Evolutionary conservation across 2,329 filamentous ascomycete genomes (phyloP), one percentile per base, ranked within the genome.

Genomic region (Xylaria sp.): DNA sequence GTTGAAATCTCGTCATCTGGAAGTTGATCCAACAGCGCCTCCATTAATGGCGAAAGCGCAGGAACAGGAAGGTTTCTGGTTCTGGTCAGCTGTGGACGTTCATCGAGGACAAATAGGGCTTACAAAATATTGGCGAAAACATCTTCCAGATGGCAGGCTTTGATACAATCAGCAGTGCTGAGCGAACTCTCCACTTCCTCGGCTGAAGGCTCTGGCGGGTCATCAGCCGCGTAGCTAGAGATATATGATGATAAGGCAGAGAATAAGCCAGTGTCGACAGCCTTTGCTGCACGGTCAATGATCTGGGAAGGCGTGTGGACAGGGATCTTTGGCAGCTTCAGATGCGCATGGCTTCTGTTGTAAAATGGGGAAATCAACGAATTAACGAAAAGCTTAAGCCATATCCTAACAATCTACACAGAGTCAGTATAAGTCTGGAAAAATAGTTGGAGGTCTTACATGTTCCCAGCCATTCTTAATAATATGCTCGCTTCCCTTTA

Each of bases 171-270:
- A 2, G 97, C 92, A 0, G 96, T 95, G 77, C 93, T 96, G 10
- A 99, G 84, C 0, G 96, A 98, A 77, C 96, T 97, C 76, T 99
- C 96, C 34, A 99, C 86, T 78, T 99, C 96, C 78, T 98, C 95
- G 72, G 98, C 94, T 1, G 96, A 98, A 2, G 96, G 96, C 81
- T 99, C 96, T 0, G 96, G 96, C 13, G 96, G 96, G 76, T 99
- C 96, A 79, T 98, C 96, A 12, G 96, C 97, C 48, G 97, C 96
- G 78, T 99, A 98, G 79, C 95, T 98, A n/a, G 94, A 97, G 36
- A 99, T 94, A 76, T 98, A 99, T 5, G 93, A 97, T 0, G 95
- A 97, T 75, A 99, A 93, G 0, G 95, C 94, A 4, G 94, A 97
- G 78, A 99, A 94, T 58, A 99, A 87, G 6, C 96, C 94, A 2